phyloP scores from a whole-genome alignment of 2,329 filamentous ascomycete species.

The Aspergillus sp. region DNA sequence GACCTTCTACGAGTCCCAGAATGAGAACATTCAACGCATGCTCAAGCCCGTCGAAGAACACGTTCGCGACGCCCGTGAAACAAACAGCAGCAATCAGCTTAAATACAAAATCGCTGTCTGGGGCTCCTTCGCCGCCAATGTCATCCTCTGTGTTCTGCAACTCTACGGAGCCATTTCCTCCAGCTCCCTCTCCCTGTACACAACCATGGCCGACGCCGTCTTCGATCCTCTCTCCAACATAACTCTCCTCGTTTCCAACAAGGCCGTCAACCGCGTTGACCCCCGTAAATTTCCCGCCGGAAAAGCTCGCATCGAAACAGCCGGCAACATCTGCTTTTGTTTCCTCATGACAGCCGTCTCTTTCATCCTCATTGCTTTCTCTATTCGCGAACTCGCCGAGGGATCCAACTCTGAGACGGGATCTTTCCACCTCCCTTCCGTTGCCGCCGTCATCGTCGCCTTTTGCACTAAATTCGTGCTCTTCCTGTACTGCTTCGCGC shows the following conservation, averaged over 20 bases:
- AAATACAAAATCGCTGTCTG: constrained; percentile 62
- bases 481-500: constrained; percentile 88
- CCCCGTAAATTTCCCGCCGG: constrained; percentile 83
- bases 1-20: constrained; percentile 86
- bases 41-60: constrained; percentile 94
- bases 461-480: constrained; percentile 80
- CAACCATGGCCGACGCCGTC: constrained; percentile 92
- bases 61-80: constrained; percentile 74
- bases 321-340: constrained; percentile 94
- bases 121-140: constrained; percentile 74
- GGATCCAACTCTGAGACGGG: constrained; percentile 55
- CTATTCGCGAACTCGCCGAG: constrained; percentile 66
- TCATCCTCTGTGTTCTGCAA: constrained; percentile 76
- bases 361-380: constrained; percentile 88
- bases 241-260: constrained; percentile 81
- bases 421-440: constrained; percentile 74
- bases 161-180: constrained; percentile 86
- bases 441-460: constrained; percentile 81
- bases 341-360: constrained; percentile 95
- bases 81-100: constrained; percentile 78
- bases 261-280: constrained; percentile 85
- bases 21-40: constrained; percentile 88
- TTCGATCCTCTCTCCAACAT: constrained; percentile 92
- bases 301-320: constrained; percentile 91
- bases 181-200: constrained; percentile 91